Evolutionary conservation across 2,329 filamentous ascomycete species (phyloP).

Genomic region (Aspergillus niger): DNA sequence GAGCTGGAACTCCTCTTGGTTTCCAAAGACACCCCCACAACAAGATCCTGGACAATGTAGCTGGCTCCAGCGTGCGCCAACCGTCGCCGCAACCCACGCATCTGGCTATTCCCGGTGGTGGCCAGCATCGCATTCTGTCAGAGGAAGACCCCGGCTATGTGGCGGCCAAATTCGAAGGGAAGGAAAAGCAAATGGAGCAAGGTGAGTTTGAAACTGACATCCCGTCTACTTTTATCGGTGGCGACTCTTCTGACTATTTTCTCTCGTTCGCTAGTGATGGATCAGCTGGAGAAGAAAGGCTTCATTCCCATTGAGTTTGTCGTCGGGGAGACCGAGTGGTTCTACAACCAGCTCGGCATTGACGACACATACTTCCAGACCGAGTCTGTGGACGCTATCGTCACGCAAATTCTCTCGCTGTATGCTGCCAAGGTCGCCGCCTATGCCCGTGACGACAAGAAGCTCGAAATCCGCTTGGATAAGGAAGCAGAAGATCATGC

Average conservation of each 20-base stretch:
- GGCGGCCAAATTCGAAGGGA: conserved; percentile 90
- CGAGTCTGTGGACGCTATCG: conserved; percentile 81
- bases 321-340: conserved; percentile 87
- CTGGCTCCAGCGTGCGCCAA: conserved; percentile 59
- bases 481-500: conserved; percentile 95
- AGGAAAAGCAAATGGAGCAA: conserved; percentile 83
- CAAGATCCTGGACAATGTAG: conserved; percentile 60
- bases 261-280: conserved; percentile 64
- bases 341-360: conserved; percentile 96
- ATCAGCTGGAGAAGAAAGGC: conserved; percentile 72
- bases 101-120: conserved; percentile 67
- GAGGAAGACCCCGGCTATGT: conserved; percentile 93
- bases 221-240: not conserved
- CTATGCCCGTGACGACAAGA: conserved; percentile 88
- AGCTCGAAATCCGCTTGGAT: conserved; percentile 89
- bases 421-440: conserved; percentile 97
- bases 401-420: conserved; percentile 90
- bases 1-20: conserved; percentile 44
- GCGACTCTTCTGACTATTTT: not conserved
- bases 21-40: conserved; percentile 51
- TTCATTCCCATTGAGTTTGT: conserved; percentile 86
- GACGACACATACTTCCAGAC: conserved; percentile 98
- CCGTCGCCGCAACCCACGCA: conserved; percentile 89
- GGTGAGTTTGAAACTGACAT: conserved; percentile 51
- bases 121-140: conserved; percentile 70